Evolutionary conservation across 192 early-diverging fungal species (phyloP).

Genomic region (Obelidium mucronatum): DNA sequence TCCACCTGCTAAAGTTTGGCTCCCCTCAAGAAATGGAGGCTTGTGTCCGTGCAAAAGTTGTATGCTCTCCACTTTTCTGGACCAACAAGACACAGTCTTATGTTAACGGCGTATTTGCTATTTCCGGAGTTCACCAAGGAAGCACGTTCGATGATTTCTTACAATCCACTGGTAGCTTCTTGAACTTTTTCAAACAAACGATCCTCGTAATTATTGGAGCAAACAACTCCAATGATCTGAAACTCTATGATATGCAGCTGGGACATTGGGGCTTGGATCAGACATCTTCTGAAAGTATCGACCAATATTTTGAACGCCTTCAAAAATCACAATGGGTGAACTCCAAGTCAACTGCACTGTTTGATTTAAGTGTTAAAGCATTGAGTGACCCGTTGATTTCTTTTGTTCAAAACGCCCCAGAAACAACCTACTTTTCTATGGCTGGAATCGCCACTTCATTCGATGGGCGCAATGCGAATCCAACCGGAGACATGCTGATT

Average conservation of each 20-base stretch:
- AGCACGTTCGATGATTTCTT: conserved; percentile 28
- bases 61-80: conserved; percentile 30
- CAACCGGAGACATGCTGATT: no score
- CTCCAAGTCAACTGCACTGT: conserved; percentile 29
- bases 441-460: no score
- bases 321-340: conserved; percentile 19
- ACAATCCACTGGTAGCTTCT: background rate
- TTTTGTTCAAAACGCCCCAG: no score
- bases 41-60: conserved; percentile 9
- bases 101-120: no score
- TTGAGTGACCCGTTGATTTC: conserved; percentile 6
- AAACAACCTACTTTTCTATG: conserved; percentile 39
- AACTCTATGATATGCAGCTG: conserved; percentile 35
- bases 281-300: conserved; percentile 5
- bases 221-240: conserved; percentile 6
- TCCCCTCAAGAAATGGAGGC: conserved; percentile 27
- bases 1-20: conserved; percentile 27
- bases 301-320: conserved; percentile 24
- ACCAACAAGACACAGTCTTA: no score
- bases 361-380: conserved; percentile 18
- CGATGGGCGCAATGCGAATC: no score
- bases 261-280: conserved; percentile 34
- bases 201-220: conserved; percentile 20
- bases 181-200: conserved; percentile 16
- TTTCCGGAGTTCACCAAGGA: no score